phyloP scores from a whole-genome alignment of 2,329 filamentous ascomycete species.

The Pseudogymnoascus sp. region DNA sequence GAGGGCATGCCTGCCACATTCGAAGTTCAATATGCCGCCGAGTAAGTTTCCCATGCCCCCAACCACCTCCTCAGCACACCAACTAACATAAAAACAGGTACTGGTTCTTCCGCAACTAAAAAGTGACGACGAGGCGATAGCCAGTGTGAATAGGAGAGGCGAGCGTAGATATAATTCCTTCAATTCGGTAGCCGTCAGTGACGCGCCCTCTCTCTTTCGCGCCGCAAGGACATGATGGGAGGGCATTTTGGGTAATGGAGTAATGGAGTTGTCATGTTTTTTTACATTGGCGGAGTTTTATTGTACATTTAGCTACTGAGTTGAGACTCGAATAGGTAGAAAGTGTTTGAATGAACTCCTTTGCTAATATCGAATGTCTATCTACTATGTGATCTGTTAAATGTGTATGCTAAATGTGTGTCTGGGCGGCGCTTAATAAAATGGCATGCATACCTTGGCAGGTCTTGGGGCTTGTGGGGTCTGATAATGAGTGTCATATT shows the following conservation, averaged over 20 bases:
- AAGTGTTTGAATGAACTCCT: background rate
- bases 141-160: background rate
- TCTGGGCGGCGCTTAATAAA: background rate
- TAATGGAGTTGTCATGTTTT: conserved; percentile 4
- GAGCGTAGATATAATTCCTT: conserved; percentile 6
- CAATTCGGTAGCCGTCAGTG: conserved; percentile 8
- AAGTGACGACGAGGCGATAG: background rate
- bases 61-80: background rate
- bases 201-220: background rate
- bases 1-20: conserved; percentile 54
- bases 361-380: background rate
- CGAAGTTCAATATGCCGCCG: conserved; percentile 69
- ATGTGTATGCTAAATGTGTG: background rate
- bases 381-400: background rate
- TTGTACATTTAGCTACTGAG: conserved; percentile 8
- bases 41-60: conserved; percentile 55
- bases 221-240: background rate
- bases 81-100: background rate
- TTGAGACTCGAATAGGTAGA: background rate
- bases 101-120: background rate
- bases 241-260: background rate
- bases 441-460: background rate
- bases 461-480: background rate
- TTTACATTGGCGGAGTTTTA: background rate
- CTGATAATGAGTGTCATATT: background rate